Evolutionary conservation across 768 basidiomycete genomes (phyloP), one percentile per base, ranked within the genome.

Genomic region (Filobasidium wieringae): DNA sequence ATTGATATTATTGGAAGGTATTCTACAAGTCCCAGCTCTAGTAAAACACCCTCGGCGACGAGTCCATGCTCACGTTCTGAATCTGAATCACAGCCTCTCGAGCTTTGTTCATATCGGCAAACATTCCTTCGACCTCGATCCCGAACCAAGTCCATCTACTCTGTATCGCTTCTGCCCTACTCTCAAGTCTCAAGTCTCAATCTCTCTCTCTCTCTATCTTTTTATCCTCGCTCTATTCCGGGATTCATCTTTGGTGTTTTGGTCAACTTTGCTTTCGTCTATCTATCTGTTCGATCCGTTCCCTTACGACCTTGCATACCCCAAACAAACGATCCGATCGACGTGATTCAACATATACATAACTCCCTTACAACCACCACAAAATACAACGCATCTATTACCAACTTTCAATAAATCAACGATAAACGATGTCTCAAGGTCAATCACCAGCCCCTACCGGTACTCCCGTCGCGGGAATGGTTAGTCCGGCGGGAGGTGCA

Each of bases 181-280:
- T 53, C 54, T 58, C 52, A 65, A 63, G 26, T 53, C 32, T 57
- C 59, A n/a, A 50, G 58, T 57, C 45, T 53, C 73, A 74, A 62
- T 73, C 63, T 65, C 66, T 72, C 77, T 77, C 74, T 69, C 63
- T 64, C 63, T 62, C 64, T 61, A 61, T 69, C 67, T 71, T 71
- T 78, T 74, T 77, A 70, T 70, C 77, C 76, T 70, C 61, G 68
- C 63, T 72, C 66, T 73, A 66, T 70, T 63, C 70, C 64, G 69
- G 65, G 72, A 77, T 74, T 76, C 77, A 74, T 78, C 72, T 39
- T 39, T 49, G 51, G 22, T 55, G 43, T n/a, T 22, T 37, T 53
- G 34, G 37, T 27, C 72, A 74, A 68, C 78, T 77, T 78, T 47
- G 19, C 11, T 27, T 47, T 27, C 29, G 22, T 72, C 79, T 76